Conservation (phyloP, 2,329 filamentous ascomycete species). For the Curvularia lunata region DNA sequence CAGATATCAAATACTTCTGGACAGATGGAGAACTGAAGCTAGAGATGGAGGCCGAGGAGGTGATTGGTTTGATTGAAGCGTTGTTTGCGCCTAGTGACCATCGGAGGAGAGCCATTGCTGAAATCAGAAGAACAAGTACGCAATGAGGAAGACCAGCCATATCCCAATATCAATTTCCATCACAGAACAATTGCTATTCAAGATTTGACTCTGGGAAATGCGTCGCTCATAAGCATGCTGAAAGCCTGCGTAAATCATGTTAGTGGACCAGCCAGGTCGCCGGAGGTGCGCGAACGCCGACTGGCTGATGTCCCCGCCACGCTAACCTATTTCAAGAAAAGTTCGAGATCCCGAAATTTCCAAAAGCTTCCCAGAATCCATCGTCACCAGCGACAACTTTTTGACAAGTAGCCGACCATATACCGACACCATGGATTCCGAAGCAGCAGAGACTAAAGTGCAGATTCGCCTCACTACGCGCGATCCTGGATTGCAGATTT, state of each 20-base stretch:
- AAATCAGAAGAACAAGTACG: constrained; percentile 54
- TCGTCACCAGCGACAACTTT: constrained; percentile 13
- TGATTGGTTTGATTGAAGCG: constrained; percentile 68
- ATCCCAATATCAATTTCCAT: background rate
- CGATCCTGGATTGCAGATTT: constrained; percentile 41
- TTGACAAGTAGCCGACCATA: constrained; percentile 6
- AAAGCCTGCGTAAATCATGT: background rate
- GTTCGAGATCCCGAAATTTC: constrained; percentile 37
- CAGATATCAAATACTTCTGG: constrained; percentile 71
- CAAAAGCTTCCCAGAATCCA: constrained; percentile 29
- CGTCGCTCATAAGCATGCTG: background rate
- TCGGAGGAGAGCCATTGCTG: constrained; percentile 63
- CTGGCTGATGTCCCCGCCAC: constrained; percentile 28
- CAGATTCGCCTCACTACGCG: constrained; percentile 47
- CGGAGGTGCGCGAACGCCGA: constrained; percentile 33
- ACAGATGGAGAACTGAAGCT: constrained; percentile 67
- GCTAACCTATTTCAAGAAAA: constrained; percentile 39
- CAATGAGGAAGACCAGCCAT: constrained; percentile 12
- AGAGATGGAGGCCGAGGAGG: constrained; percentile 67
- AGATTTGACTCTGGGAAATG: background rate
- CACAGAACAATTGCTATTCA: background rate
- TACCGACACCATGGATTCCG: constrained; percentile 34
- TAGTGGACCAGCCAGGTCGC: background rate
- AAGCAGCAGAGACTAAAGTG: constrained; percentile 39
- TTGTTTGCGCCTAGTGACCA: constrained; percentile 69